A percentile compares a stretch with the other conserved stretches of the same genome.
phyloP scores from a whole-genome alignment of 2,329 filamentous ascomycete species.

The Paecilomyces sp. region DNA sequence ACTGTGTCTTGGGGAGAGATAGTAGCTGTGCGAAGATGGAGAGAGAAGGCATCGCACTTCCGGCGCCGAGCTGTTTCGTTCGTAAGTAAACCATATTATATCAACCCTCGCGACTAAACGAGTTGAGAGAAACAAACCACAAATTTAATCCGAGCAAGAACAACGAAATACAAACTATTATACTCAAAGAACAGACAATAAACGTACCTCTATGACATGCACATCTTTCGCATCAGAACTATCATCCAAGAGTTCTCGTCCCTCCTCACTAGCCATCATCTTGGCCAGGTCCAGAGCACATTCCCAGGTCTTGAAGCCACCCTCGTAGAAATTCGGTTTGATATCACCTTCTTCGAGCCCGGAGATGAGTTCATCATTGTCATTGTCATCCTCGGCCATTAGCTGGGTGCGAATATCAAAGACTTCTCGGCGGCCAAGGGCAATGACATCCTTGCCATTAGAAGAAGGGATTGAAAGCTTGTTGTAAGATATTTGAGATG shows the following conservation, averaged over 20 bases:
- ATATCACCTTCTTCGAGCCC: constrained; percentile 52
- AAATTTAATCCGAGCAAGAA: background rate
- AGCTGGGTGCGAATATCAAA: constrained; percentile 59
- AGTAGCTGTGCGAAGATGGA: constrained; percentile 49
- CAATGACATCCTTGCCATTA: constrained; percentile 8
- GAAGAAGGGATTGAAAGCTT: constrained; percentile 36
- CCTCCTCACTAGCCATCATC: constrained; percentile 15
- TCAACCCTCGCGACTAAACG: background rate
- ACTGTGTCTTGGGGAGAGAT: constrained; percentile 12
- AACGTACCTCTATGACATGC: constrained; percentile 35
- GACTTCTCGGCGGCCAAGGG: constrained; percentile 51
- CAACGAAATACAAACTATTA: background rate
- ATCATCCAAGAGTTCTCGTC: constrained; percentile 10
- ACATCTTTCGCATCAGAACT: constrained; percentile 20
- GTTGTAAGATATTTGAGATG: constrained; percentile 55
- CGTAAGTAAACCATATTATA: background rate
- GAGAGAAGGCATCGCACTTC: constrained; percentile 53
- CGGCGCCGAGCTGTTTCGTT: constrained; percentile 48
- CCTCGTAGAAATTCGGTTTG: constrained; percentile 56
- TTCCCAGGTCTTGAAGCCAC: constrained; percentile 64
- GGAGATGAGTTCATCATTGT: constrained; percentile 37
- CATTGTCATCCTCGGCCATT: constrained; percentile 50
- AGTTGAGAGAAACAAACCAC: background rate
- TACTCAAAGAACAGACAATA: no score
- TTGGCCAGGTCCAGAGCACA: constrained; percentile 55